phyloP scores from a whole-genome alignment of 169 alveolate species.

The Cryptosporidium sp. region DNA sequence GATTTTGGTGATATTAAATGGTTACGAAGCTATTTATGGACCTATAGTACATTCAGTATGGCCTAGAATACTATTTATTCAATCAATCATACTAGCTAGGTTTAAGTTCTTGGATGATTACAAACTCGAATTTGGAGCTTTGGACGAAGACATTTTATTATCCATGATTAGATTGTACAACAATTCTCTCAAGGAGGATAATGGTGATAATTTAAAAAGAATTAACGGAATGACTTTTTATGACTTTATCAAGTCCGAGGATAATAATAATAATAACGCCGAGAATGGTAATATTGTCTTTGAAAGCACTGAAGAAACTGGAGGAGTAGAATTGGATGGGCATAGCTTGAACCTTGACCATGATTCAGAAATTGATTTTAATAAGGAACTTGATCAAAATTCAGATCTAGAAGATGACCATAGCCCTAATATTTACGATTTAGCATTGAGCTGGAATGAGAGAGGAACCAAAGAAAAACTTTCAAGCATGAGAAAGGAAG shows the following conservation, averaged over 20 bases:
- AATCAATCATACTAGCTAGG: slow-evolving; percentile 23
- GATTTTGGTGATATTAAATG: slow-evolving; percentile 14
- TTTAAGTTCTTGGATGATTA: slow-evolving; percentile 25
- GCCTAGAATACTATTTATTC: slow-evolving; percentile 51
- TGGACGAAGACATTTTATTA: slow-evolving; percentile 7
- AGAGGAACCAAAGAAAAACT: slow-evolving; percentile 1
- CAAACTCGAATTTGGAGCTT: slow-evolving; percentile 11
- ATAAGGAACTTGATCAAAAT: too few species aligned
- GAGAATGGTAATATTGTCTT: too few species aligned
- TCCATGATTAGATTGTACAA: slow-evolving; percentile 34
- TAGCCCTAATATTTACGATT: slow-evolving; percentile 4
- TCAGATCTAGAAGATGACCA: neutral
- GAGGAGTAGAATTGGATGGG: neutral
- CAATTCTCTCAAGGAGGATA: neutral
- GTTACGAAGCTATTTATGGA: slow-evolving; percentile 48
- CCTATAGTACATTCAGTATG: slow-evolving; percentile 61
- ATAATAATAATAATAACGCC: too few species aligned
- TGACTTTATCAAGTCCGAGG: slow-evolving; percentile 8
- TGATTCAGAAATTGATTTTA: too few species aligned
- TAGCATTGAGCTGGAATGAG: slow-evolving; percentile 53
- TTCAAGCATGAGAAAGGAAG: neutral
- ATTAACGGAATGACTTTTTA: slow-evolving; percentile 5
- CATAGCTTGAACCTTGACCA: neutral
- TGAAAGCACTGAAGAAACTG: neutral
- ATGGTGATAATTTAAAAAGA: neutral